phyloP scores from a whole-genome alignment of 768 basidiomycete species.

The Serendipita sp. region DNA sequence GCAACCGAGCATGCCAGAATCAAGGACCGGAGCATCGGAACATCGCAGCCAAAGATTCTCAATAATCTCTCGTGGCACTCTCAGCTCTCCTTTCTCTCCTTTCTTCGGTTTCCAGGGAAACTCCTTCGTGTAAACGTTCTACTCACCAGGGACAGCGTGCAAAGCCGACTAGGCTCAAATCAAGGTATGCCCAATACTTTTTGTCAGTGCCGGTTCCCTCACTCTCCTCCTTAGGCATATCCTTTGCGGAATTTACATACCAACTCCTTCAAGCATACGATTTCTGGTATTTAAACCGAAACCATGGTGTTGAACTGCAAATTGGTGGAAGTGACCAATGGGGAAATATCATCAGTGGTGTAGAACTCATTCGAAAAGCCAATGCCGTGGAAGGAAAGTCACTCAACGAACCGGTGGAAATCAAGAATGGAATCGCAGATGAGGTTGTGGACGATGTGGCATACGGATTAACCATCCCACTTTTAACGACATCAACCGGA shows the following conservation, averaged over 20 bases:
- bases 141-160: conserved; percentile 63
- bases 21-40: conserved; percentile 13
- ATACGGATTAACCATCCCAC: conserved; percentile 83
- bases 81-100: conserved; percentile 58
- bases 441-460: conserved; percentile 19
- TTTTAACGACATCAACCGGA: conserved; percentile 75
- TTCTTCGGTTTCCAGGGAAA: conserved; percentile 65
- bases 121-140: conserved; percentile 74
- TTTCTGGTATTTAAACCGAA: conserved; percentile 58
- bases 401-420: not conserved
- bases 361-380: conserved; percentile 68
- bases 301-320: conserved; percentile 62
- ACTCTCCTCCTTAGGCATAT: conserved; percentile 66
- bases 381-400: conserved; percentile 11
- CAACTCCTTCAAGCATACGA: conserved; percentile 96
- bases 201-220: conserved; percentile 41
- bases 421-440: not conserved
- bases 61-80: conserved; percentile 71
- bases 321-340: conserved; percentile 96
- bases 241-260: conserved; percentile 98
- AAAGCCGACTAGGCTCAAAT: not conserved
- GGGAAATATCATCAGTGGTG: conserved; percentile 91
- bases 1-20: conserved; percentile 44
- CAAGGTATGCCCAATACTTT: conserved; percentile 34
- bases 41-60: conserved; percentile 25